Conservation (phyloP, 2,329 filamentous ascomycete species). For the Neofusicoccum kwambonambiense region DNA sequence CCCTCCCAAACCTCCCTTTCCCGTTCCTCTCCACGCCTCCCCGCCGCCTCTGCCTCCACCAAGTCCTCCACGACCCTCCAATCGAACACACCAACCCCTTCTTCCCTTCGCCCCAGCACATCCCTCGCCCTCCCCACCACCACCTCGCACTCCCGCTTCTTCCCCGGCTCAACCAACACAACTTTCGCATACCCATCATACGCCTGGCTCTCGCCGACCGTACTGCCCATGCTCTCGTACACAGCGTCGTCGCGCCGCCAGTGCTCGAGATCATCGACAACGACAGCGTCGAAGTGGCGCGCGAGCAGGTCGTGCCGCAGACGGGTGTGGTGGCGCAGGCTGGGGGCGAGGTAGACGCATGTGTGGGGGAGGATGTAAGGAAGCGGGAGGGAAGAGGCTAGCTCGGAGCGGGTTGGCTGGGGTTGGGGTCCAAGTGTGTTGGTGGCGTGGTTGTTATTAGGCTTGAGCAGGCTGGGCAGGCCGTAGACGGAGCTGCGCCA, state of each 20-base stretch:
- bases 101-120: not conserved
- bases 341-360: not conserved
- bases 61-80: constrained; percentile 8
- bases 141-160: not conserved
- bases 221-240: constrained; percentile 2
- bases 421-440: constrained; percentile 20
- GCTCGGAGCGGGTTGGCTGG: constrained; percentile 13
- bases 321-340: not conserved
- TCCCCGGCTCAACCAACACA: not conserved
- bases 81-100: not conserved
- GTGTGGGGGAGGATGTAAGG: not conserved
- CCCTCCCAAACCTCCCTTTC: not conserved
- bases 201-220: constrained; percentile 9
- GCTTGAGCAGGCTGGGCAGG: constrained; percentile 18
- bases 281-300: not conserved
- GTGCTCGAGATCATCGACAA: not conserved
- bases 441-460: constrained; percentile 13
- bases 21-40: too few relatives aligned
- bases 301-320: not conserved
- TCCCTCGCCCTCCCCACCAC: not conserved
- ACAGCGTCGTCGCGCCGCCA: not conserved
- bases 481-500: constrained; percentile 14
- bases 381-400: not conserved
- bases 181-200: not conserved
- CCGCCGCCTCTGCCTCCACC: not conserved